phyloP scores from a whole-genome alignment of 441 rosid species.

The Metrosideros polymorpha region DNA sequence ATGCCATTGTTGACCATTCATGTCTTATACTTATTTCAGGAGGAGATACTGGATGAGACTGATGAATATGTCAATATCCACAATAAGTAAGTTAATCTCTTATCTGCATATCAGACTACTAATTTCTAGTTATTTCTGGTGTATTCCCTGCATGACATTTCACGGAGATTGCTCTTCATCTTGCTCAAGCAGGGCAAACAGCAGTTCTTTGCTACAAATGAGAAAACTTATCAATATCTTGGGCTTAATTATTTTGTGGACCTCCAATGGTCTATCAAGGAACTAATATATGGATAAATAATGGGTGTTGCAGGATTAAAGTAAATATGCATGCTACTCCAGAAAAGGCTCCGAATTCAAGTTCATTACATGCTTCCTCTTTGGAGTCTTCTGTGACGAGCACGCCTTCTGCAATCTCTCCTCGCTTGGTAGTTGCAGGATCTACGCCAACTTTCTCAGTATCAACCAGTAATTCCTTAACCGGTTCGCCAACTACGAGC shows the following conservation, averaged over 20 bases:
- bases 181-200: neutral
- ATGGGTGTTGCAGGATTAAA: conserved; percentile 49
- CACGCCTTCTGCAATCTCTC: conserved; percentile 7
- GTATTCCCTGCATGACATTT: neutral
- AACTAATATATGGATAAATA: neutral
- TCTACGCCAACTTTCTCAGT: conserved; percentile 21
- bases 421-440: conserved; percentile 9
- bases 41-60: conserved; percentile 68
- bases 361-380: conserved; percentile 14
- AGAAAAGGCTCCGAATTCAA: conserved; percentile 30
- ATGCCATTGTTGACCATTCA: neutral
- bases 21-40: conserved; percentile 24
- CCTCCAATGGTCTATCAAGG: neutral
- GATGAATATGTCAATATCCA: conserved; percentile 71
- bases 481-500: conserved; percentile 8
- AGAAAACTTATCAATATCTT: neutral
- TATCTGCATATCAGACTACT: neutral
- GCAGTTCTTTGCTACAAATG: neutral
- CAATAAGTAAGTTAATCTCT: conserved; percentile 30
- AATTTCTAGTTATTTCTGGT: neutral
- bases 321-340: conserved; percentile 75
- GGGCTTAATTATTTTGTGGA: neutral
- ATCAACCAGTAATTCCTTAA: conserved; percentile 15
- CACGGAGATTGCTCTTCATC: neutral
- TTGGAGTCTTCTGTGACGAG: conserved; percentile 17